Percentiles rank a stretch among this genome's conserved stretches.
These are phyloP conservation scores for Cucurbitaria berberidis DNA, from an alignment of 2,329 filamentous ascomycete genomes.

Conservation along the genomic window DNA sequence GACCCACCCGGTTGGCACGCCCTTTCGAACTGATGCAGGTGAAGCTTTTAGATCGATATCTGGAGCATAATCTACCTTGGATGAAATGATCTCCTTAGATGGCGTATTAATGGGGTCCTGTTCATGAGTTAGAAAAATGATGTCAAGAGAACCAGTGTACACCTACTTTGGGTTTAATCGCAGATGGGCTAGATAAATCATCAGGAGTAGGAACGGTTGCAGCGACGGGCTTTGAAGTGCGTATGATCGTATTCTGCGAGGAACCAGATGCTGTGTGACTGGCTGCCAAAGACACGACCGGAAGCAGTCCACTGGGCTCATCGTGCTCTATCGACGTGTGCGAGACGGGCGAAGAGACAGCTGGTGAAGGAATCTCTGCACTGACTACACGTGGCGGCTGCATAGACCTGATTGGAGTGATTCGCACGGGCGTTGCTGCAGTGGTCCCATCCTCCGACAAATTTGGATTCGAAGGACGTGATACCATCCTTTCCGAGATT, in stretches of 20 bases:
- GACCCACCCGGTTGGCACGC: not conserved
- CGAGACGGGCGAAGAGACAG: not conserved
- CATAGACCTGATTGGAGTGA: conserved; percentile 33
- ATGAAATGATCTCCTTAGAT: not conserved
- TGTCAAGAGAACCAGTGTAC: not conserved
- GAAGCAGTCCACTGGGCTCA: not conserved
- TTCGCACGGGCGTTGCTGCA: conserved; percentile 4
- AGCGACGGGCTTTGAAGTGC: not conserved
- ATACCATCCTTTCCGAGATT: conserved; percentile 5
- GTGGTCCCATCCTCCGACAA: conserved; percentile 1
- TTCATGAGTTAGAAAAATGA: not conserved
- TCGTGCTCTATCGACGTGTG: not conserved
- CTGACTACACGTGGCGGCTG: conserved; percentile 22
- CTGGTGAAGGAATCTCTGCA: conserved; percentile 1
- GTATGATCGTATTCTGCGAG: not conserved
- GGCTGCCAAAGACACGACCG: not conserved
- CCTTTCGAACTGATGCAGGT: not conserved
- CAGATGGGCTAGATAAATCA: not conserved
- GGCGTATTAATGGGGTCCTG: not conserved
- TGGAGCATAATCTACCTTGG: not conserved
- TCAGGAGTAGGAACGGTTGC: not conserved
- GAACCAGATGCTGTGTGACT: not conserved
- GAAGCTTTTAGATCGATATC: not conserved
- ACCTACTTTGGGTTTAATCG: not conserved
- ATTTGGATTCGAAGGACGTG: conserved; percentile 13